Evolutionary conservation across 2,329 filamentous ascomycete species (phyloP), one percentile per base, ranked within the genome.

Genomic region (Hymenoscyphus fructigenus): DNA sequence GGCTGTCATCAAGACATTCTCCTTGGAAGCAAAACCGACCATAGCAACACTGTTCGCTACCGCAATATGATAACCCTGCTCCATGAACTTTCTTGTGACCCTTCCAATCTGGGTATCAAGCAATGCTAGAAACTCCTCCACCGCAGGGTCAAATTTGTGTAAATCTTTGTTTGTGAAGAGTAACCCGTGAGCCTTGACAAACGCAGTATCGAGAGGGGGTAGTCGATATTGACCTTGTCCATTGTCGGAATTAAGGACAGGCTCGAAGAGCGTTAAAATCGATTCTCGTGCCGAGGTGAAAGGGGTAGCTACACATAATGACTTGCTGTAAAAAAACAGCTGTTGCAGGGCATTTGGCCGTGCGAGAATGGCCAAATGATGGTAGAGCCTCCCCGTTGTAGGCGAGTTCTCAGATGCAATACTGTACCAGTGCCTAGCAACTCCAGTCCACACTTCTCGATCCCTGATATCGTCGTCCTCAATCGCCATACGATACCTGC

Each of bases 401-500:
- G 93, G 92, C 0, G 87, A 86, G 32, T 88, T 88, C 69, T 96
- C 90, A 0, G 91, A 91, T 32, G 74, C 74, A 70, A 90, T 90
- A 2, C 85, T 88, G 0, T 75, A 75, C 95, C 94, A 98, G 53
- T 89, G 88, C 0, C 89, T 81, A 0, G 91, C 90, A 0, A 97
- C 91, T 0, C 84, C 84, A 0, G 90, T 91, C 94, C 94, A 98
- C 0, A 88, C 85, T 59, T 96, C 91, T 0, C 72, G 81, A 63
- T 94, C 90, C 1, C 84, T 78, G 23, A 91, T 82, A 67, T 95
- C 89, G 29, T 90, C 86, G 50, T 96, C 91, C 75, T 97, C 93
- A 56, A 97, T 93, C 0, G 93, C 92, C 93, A 97, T 97, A 67
- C 84, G 76, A 56, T 96, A 97, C 23, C 93, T 82, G 0, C 89